Base-by-base conservation (phyloP, 306 rosid genomes). In the Begonia peltatifolia region DNA sequence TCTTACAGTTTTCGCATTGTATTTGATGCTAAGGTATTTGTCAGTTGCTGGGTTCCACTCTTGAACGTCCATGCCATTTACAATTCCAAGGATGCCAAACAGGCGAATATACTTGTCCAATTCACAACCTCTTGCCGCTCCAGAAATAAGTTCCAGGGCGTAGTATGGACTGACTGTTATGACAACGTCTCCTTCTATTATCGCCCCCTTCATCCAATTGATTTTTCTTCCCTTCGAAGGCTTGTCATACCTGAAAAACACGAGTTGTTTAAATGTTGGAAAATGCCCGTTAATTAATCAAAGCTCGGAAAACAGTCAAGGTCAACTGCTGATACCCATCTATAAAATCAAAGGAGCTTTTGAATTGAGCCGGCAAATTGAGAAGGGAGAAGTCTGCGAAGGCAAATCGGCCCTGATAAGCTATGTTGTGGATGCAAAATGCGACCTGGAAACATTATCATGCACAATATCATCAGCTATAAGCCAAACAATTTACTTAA, bases 41-140 rank as follows among this genome's bases (percentile, higher is more conserved):
- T 86, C 95, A 15, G 81, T 68, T 38, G 69, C 62, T 46, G 95
- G 92, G 69, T 82, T 86, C 95, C 95, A 82, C 52, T 86, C 95
- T 49, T 86, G 95, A 58, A 82, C 81, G 65, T 86, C 95, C 95
- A 86, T 86, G 74, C 95, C 95, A 60, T 86, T 86, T 16, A 79
- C 77, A 53, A 86, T 79, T 49, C 95, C 95, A 6, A 0, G 23
- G 18, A 79, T 42, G 41, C 76, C 60, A 6, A 60, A 14, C 73
- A 47, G 71, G 42, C 79, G 81, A 62, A 82, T 11, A 59, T 82
- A 67, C 71, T 70, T 63, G 57, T 79, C 85, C 74, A 85, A 66
- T 46, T 82, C 93, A 0, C 75, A 84, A 63, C 87, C 93, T 56
- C 76, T 84, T 0, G 79, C 94, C 9, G 63, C 59, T 2, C 79